Percentiles rank a stretch among this genome's conserved stretches.
Evolutionary conservation across 2,329 filamentous ascomycete genomes (phyloP).

Genomic region (Fusarium sp.): DNA sequence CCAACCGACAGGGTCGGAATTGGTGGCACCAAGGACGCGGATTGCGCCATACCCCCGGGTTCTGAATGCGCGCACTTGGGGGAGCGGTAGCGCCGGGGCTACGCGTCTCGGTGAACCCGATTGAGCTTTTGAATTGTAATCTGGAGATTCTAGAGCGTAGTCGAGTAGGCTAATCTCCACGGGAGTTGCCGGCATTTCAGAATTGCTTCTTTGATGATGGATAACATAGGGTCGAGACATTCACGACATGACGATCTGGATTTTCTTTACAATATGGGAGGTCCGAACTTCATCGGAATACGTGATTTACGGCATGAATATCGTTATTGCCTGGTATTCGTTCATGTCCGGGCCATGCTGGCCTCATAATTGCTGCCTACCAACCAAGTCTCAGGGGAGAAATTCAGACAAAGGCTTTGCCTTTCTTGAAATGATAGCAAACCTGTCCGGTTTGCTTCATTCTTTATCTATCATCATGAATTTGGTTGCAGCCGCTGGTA

Average conservation of each 20-base stretch:
- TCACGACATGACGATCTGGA: not conserved
- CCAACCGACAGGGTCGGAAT: not conserved
- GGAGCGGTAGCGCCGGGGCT: not conserved
- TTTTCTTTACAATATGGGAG: not conserved
- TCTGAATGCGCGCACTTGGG: not conserved
- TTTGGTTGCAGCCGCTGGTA: not conserved
- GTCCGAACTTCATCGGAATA: not conserved
- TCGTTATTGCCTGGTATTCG: not conserved
- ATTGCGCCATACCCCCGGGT: slow-evolving; percentile 6
- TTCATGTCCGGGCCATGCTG: not conserved
- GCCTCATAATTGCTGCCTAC: not conserved
- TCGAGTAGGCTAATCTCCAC: not conserved
- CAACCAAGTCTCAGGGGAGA: not conserved
- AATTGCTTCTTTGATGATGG: not conserved
- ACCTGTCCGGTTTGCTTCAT: no score
- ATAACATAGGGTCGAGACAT: not conserved
- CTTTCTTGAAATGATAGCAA: no score
- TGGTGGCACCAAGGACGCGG: slow-evolving; percentile 1
- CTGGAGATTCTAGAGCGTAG: not conserved
- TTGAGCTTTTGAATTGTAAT: not conserved
- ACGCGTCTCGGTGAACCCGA: not conserved
- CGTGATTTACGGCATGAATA: not conserved
- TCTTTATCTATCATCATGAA: not conserved
- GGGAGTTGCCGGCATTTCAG: not conserved
- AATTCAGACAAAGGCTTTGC: not conserved